phyloP scores from a whole-genome alignment of 331 rosid species.

The Cydonia oblonga region DNA sequence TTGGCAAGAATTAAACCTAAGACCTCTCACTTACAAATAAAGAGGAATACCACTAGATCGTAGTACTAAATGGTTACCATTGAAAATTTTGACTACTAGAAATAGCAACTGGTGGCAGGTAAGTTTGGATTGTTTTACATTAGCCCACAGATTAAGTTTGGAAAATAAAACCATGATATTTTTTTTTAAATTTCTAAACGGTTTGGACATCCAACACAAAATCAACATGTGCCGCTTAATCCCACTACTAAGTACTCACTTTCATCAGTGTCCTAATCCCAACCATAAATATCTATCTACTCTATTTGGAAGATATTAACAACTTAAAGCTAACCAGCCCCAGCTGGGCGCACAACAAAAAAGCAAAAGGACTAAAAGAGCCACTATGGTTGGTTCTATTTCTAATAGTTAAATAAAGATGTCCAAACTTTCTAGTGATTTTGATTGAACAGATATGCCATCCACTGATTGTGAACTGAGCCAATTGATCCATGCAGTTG shows the following conservation, averaged over 20 bases:
- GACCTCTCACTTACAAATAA: too few species aligned
- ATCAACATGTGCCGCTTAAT: background rate
- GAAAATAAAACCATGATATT: background rate
- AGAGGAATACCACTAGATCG: accelerated
- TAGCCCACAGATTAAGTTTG: background rate
- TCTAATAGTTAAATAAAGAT: background rate
- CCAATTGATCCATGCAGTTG: too few species aligned
- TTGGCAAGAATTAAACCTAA: too few species aligned
- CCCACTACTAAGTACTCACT: background rate
- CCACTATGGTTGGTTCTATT: background rate
- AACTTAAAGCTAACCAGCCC: background rate
- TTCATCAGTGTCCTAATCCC: background rate
- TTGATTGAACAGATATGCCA: background rate
- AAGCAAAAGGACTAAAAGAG: background rate
- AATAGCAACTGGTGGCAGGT: background rate
- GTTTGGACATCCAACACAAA: background rate
- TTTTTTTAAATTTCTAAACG: background rate
- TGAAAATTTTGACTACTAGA: background rate
- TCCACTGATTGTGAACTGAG: background rate
- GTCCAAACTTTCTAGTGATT: background rate
- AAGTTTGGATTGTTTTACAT: background rate
- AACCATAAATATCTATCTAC: background rate
- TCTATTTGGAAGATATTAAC: background rate
- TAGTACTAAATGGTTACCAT: background rate
- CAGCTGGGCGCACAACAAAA: background rate